Evolutionary conservation across 768 basidiomycete species (phyloP).

Genomic region (Exsudoporus frostii): DNA sequence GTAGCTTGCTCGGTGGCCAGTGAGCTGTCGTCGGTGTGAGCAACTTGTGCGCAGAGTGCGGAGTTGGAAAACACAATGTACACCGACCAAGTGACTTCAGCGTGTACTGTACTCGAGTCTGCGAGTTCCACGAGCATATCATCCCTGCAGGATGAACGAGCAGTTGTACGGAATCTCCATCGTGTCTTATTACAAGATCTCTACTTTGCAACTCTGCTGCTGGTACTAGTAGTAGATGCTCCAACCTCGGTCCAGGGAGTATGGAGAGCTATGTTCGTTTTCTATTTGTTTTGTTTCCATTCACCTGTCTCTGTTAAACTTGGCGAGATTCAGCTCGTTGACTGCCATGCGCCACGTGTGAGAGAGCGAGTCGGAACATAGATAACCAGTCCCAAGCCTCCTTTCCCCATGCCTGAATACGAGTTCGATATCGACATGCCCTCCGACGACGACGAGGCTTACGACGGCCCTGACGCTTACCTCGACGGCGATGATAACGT

Average conservation of each 20-base stretch:
- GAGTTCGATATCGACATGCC: conserved; percentile 18
- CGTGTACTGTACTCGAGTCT: neutral
- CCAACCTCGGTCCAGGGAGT: neutral
- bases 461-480: conserved; percentile 34
- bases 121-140: neutral
- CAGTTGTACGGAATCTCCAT: neutral
- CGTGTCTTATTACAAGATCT: neutral
- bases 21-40: neutral
- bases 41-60: conserved; percentile 6
- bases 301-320: neutral
- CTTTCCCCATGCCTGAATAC: conserved; percentile 17
- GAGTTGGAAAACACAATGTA: conserved; percentile 25
- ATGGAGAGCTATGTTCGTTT: neutral
- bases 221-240: too few species aligned
- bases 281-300: neutral
- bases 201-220: neutral
- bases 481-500: conserved; percentile 34
- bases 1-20: neutral
- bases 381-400: conserved; percentile 8
- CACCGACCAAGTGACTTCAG: neutral
- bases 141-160: neutral
- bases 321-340: neutral
- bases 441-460: conserved; percentile 31
- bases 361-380: neutral
- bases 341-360: conserved; percentile 1